Base-by-base conservation (phyloP, 1,284 basidiomycete genomes). In the Microbotryum lychnidis-dioicae region DNA sequence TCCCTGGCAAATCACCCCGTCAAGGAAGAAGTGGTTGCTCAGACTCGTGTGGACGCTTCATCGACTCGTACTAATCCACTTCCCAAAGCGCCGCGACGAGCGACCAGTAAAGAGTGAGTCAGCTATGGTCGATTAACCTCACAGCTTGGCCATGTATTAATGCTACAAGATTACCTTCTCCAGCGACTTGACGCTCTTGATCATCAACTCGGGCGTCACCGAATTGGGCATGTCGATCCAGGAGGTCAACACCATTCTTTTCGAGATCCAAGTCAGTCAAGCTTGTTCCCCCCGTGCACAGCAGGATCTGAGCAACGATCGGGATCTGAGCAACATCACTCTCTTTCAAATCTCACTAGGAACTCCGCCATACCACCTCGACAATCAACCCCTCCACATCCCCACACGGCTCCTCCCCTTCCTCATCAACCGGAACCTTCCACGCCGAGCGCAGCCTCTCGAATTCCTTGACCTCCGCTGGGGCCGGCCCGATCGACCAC, bases 191-290 rank as follows among this genome's bases (percentile, higher is more conserved):
- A 57, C 61, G 1, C 44, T 63, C 6, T 56, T 70, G 10, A 61
- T 59, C 14, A 25, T 71, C 16, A 66, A 59, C 1, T 62, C 64
- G 10, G 52, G 58, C 31, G 58, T 70, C 16, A 69, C 69, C 18
- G 70, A 71, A 37, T 54, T 70, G 4, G 52, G 49, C 6, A 63
- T 66, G 56, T 44, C 54, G 6, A 58, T 71, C 1, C 58, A 69
- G 42, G 69, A 65, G 46, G 57, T 67, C 44, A 56, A 63, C 21
- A 71, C 69, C 7, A 45, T 67, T 50, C 61, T 71, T 14, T 71
- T 71, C 52, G 66, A 69, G 59, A 67, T 71, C n/a, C 70, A 70
- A 57, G 69, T 67, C 16, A 16, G 65, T 31, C 21, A 6, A 8
- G 14, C 27, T 27, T 27, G 5, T 27, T 6, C 29, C 29, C 23